These are phyloP conservation scores for Rhytidhysteron rufulum DNA, from an alignment of 2,329 filamentous ascomycete genomes.

Conservation along the genomic window DNA sequence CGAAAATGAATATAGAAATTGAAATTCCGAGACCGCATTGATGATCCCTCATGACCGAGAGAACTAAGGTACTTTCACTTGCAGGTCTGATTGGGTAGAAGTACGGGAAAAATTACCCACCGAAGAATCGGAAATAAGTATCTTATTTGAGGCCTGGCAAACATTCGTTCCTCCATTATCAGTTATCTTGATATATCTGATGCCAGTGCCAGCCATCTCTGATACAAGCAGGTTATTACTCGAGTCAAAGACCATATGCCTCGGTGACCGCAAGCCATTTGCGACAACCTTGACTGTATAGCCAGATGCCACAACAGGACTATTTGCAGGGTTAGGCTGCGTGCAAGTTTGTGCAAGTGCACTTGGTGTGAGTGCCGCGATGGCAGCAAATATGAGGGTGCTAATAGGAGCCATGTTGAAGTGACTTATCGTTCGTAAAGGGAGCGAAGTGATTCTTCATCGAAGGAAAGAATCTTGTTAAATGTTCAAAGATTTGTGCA, in stretches of 20 bases:
- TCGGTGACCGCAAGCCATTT: not conserved
- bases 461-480: no score
- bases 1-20: no score
- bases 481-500: no score
- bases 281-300: not conserved
- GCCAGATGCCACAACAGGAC: not conserved
- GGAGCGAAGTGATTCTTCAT: no score
- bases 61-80: not conserved
- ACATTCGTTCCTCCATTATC: not conserved
- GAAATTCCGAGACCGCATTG: no score
- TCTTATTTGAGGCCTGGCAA: not conserved
- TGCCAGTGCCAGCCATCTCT: constrained; percentile 16
- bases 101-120: not conserved
- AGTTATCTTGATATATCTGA: constrained; percentile 1
- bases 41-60: no score
- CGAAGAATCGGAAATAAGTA: not conserved
- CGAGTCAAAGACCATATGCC: not conserved
- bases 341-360: not conserved
- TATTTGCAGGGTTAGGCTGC: not conserved
- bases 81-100: not conserved
- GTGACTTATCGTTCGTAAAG: no score
- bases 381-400: not conserved
- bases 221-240: constrained; percentile 23
- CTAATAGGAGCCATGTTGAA: not conserved
- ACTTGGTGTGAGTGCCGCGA: not conserved